Evolutionary conservation across 2,329 filamentous ascomycete species (phyloP).

Genomic region (Lasiodiplodia theobromae): DNA sequence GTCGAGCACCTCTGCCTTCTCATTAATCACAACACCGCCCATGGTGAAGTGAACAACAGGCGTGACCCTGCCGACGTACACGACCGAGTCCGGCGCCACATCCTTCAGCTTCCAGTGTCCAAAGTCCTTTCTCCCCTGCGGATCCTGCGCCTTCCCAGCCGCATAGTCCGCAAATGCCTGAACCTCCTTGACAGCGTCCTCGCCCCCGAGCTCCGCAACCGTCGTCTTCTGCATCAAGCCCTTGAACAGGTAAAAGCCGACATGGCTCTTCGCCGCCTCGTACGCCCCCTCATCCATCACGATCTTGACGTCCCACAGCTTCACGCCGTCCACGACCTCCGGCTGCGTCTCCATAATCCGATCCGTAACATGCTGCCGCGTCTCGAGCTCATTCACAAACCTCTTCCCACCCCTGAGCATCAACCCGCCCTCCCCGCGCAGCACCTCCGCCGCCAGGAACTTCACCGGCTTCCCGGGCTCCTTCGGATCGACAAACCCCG

Average conservation of each 20-base stretch:
- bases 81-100: slow-evolving; percentile 57
- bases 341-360: slow-evolving; percentile 54
- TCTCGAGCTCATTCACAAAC: slow-evolving; percentile 70
- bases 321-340: slow-evolving; percentile 40
- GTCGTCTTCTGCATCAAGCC: slow-evolving; percentile 65
- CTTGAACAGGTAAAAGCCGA: slow-evolving; percentile 70
- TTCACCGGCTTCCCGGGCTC: slow-evolving; percentile 58
- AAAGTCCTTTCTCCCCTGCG: slow-evolving; percentile 59
- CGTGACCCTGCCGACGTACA: slow-evolving; percentile 67
- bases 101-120: slow-evolving; percentile 63
- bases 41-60: slow-evolving; percentile 72
- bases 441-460: slow-evolving; percentile 68
- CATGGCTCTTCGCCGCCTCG: slow-evolving; percentile 60
- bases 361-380: slow-evolving; percentile 62
- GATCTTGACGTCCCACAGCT: slow-evolving; percentile 66
- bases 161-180: slow-evolving; percentile 59
- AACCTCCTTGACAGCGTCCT: slow-evolving; percentile 51
- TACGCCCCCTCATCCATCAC: slow-evolving; percentile 67
- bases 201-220: slow-evolving; percentile 42
- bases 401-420: slow-evolving; percentile 59
- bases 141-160: slow-evolving; percentile 49
- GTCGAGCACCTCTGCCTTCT: slow-evolving; percentile 59
- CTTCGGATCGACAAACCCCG: slow-evolving; percentile 66
- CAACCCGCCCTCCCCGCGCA: slow-evolving; percentile 69
- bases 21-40: slow-evolving; percentile 67